Conservation (phyloP, 1,284 basidiomycete species). For the Puccinia coronata region DNA sequence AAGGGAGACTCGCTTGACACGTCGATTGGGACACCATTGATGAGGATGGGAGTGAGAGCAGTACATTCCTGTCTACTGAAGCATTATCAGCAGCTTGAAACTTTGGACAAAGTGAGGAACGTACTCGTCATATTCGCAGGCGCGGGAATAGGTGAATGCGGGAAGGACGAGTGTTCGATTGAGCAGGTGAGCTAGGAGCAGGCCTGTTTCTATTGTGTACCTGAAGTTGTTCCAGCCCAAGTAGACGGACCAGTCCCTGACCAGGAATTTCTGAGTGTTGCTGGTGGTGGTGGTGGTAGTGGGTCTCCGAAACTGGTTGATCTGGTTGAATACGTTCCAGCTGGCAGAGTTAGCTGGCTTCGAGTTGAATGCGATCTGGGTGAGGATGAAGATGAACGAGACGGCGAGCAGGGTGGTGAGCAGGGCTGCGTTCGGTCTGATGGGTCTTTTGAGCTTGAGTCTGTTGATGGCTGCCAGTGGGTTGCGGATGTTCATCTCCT, state of each 20-base stretch:
- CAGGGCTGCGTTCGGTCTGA: background rate
- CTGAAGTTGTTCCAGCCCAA: conserved; percentile 47
- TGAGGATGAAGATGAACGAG: background rate
- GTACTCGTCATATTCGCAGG: conserved; percentile 44
- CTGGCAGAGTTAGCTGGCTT: background rate
- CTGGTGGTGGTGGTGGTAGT: no score
- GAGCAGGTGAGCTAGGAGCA: conserved; percentile 36
- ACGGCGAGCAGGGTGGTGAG: background rate
- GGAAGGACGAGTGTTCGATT: conserved; percentile 44
- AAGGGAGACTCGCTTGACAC: conserved; percentile 13
- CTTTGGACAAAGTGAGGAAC: no score
- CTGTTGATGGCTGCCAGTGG: background rate
- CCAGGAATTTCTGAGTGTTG: conserved; percentile 30
- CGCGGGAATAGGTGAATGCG: conserved; percentile 36
- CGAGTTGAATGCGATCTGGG: background rate
- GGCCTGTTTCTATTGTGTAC: conserved; percentile 41
- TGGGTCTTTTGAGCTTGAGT: background rate
- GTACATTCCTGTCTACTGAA: conserved; percentile 36
- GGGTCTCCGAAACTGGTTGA: background rate
- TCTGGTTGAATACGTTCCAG: conserved; percentile 7
- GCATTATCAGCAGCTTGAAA: background rate
- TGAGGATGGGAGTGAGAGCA: conserved; percentile 34
- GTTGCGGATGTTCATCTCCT: no score
- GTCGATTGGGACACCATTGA: conserved; percentile 34
- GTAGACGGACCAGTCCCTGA: conserved; percentile 42